phyloP scores from a whole-genome alignment of 2,329 filamentous ascomycete genomes.

The Esteya vermicola region DNA sequence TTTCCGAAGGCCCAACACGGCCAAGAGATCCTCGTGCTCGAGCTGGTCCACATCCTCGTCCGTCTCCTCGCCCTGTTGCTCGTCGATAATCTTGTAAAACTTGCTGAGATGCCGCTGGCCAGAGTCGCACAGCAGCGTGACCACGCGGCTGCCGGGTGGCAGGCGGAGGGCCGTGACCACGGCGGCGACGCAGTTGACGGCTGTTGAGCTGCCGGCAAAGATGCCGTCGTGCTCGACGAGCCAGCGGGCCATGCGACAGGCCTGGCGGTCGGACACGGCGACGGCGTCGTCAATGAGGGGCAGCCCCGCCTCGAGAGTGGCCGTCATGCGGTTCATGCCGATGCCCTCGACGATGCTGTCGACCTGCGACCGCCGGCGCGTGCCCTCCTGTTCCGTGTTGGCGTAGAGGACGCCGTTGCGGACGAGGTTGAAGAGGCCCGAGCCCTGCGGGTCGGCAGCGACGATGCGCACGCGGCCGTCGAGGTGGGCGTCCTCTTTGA shows the following conservation, averaged over 20 bases:
- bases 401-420: constrained; percentile 95
- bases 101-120: constrained; percentile 73
- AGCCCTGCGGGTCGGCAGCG: constrained; percentile 87
- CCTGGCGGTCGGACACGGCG: constrained; percentile 76
- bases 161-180: constrained; percentile 52
- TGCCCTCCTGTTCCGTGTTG: constrained; percentile 76
- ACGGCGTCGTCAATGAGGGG: constrained; percentile 84
- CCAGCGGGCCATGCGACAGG: constrained; percentile 88
- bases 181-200: constrained; percentile 87
- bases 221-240: constrained; percentile 90
- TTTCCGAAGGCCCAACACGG: too few species aligned
- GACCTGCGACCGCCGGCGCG: constrained; percentile 75
- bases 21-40: too few species aligned
- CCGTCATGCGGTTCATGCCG: constrained; percentile 86
- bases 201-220: constrained; percentile 85
- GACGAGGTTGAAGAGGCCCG: constrained; percentile 82
- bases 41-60: too few species aligned
- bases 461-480: constrained; percentile 50
- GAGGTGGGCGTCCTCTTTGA: constrained; percentile 57
- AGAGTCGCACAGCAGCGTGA: constrained; percentile 78
- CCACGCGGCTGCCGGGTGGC: constrained; percentile 48
- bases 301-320: constrained; percentile 79
- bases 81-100: constrained; percentile 64
- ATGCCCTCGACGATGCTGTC: constrained; percentile 95
- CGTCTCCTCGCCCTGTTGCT: constrained; percentile 38